Conservation (phyloP, 768 basidiomycete species). For the Amanita molliuscula region DNA sequence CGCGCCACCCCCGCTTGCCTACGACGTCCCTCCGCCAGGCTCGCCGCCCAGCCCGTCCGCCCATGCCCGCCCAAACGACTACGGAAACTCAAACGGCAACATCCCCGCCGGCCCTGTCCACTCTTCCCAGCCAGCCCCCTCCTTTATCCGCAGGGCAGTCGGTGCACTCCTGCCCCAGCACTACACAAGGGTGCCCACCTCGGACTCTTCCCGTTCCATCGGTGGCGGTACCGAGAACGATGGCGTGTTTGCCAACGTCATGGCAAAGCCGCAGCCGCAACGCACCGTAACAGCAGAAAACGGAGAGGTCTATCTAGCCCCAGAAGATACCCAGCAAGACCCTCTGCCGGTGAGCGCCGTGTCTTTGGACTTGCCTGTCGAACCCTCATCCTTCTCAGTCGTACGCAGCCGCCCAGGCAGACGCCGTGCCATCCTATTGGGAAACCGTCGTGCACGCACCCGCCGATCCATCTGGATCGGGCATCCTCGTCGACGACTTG, state of each 20-base stretch:
- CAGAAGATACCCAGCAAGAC: constrained; percentile 75
- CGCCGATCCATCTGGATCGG: constrained; percentile 26
- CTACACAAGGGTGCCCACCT: constrained; percentile 43
- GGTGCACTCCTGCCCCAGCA: constrained; percentile 58
- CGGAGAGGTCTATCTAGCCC: constrained; percentile 52
- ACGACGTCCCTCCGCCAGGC: constrained; percentile 70
- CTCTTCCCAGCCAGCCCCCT: constrained; percentile 26
- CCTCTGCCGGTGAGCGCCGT: constrained; percentile 67
- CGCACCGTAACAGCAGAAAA: constrained; percentile 37
- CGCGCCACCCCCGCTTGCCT: constrained; percentile 28
- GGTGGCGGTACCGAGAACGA: constrained; percentile 79
- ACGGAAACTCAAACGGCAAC: constrained; percentile 64
- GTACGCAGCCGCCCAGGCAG: constrained; percentile 79
- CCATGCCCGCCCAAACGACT: constrained; percentile 51
- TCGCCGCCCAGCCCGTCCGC: constrained; percentile 58
- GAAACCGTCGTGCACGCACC: constrained; percentile 92
- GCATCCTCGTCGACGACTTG: constrained; percentile 86
- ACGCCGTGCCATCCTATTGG: constrained; percentile 93
- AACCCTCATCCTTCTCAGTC: constrained; percentile 34
- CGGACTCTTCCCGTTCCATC: constrained; percentile 23
- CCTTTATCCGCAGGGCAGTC: constrained; percentile 49
- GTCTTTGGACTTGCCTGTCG: background rate
- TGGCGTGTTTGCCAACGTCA: constrained; percentile 92
- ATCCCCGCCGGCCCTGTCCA: constrained; percentile 41
- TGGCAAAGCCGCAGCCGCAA: constrained; percentile 66